Evolutionary conservation across 2,329 filamentous ascomycete species (phyloP).

Genomic region (Tolypocladium album): DNA sequence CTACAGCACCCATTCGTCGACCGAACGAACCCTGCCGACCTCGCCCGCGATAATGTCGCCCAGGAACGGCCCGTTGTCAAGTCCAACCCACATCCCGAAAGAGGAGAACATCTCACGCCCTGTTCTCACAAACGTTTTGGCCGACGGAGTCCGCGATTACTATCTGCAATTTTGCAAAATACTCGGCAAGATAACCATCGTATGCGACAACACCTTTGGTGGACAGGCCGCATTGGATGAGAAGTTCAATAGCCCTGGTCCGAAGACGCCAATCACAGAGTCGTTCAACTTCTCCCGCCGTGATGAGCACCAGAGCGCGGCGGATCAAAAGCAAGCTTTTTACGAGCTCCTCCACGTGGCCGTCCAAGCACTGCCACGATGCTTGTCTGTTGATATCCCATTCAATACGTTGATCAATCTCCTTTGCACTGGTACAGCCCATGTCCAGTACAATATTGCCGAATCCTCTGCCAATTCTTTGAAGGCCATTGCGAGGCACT

Average conservation of each 20-base stretch:
- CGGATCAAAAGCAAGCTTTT: constrained; percentile 85
- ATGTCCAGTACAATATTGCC: constrained; percentile 87
- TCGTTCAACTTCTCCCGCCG: constrained; percentile 83
- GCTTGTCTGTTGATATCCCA: constrained; percentile 78
- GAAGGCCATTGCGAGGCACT: constrained; percentile 89
- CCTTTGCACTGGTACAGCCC: constrained; percentile 90
- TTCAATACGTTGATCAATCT: constrained; percentile 92
- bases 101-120: constrained; percentile 59
- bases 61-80: constrained; percentile 14
- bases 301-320: constrained; percentile 61
- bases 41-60: constrained; percentile 38
- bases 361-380: constrained; percentile 90
- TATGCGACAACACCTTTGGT: constrained; percentile 95
- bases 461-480: constrained; percentile 84
- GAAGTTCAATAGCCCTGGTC: constrained; percentile 77
- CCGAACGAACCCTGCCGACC: constrained; percentile 31
- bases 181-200: constrained; percentile 86
- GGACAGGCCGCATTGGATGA: constrained; percentile 92
- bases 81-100: constrained; percentile 18
- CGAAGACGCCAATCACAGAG: constrained; percentile 90
- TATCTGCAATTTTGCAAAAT: constrained; percentile 92
- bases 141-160: constrained; percentile 70
- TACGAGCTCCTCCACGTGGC: constrained; percentile 94
- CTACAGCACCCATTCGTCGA: constrained; percentile 28
- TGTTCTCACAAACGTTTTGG: constrained; percentile 51